phyloP scores from a whole-genome alignment of 352 stramenopile genomes.

The Globisporangium mamillatum region DNA sequence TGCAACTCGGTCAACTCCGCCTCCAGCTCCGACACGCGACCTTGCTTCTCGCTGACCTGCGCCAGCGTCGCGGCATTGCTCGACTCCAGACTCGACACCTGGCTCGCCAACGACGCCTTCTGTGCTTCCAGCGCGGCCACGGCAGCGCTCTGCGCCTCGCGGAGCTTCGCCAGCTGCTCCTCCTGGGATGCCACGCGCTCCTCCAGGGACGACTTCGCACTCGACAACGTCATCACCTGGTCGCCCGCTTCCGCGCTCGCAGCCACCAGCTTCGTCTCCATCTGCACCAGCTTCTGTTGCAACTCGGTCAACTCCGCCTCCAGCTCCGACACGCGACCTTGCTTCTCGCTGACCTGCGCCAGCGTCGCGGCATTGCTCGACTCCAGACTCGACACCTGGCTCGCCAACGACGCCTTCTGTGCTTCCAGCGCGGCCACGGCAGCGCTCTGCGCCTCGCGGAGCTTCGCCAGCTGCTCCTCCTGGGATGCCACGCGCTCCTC shows the following conservation, averaged over 20 bases:
- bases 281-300: slow-evolving; percentile 15
- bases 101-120: slow-evolving; percentile 22
- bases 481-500: too few species aligned
- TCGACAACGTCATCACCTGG: slow-evolving; percentile 20
- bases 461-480: too few species aligned
- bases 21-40: slow-evolving; percentile 17
- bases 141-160: slow-evolving; percentile 9
- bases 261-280: slow-evolving; percentile 18
- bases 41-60: slow-evolving; percentile 3
- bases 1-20: slow-evolving; percentile 9
- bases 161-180: too few species aligned
- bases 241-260: slow-evolving; percentile 20
- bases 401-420: slow-evolving; percentile 23
- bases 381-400: slow-evolving; percentile 23
- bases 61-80: slow-evolving; percentile 11
- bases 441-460: slow-evolving; percentile 8
- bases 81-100: slow-evolving; percentile 23
- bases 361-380: slow-evolving; percentile 15
- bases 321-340: slow-evolving; percentile 12
- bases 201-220: slow-evolving; percentile 13
- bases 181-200: background rate
- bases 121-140: slow-evolving; percentile 21
- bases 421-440: slow-evolving; percentile 19
- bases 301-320: slow-evolving; percentile 13
- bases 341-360: background rate